Percentiles rank a stretch among this genome's conserved stretches.
These are phyloP conservation scores for Aspergillus sclerotioniger DNA, from an alignment of 495 filamentous ascomycete species.

Conservation along the genomic window DNA sequence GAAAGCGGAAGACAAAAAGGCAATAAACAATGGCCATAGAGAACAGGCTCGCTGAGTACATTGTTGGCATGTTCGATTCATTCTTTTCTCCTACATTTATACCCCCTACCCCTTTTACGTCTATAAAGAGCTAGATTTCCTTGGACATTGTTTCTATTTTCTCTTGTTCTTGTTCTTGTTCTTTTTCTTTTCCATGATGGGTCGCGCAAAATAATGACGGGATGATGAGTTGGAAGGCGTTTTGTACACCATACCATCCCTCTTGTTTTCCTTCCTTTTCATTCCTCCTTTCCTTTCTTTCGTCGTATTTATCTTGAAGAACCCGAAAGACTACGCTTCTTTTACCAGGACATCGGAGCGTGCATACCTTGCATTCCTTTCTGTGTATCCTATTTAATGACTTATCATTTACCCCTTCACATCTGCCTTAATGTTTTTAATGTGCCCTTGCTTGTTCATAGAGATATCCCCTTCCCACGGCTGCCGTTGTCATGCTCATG, in stretches of 20 bases:
- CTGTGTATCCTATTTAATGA: conserved; percentile 15
- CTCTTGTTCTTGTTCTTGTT: conserved; percentile 7
- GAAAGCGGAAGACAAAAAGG: conserved; percentile 3
- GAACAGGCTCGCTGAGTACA: neutral
- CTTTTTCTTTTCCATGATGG: conserved; percentile 4
- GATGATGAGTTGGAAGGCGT: conserved; percentile 5
- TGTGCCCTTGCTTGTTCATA: neutral
- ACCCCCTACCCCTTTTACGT: conserved; percentile 30
- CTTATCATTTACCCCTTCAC: neutral
- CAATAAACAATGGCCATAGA: neutral
- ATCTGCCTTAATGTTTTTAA: neutral
- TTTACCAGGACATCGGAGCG: neutral
- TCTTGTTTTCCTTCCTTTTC: neutral
- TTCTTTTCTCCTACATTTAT: conserved; percentile 29
- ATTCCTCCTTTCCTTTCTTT: conserved; percentile 11
- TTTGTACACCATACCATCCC: neutral
- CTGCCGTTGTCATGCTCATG: neutral
- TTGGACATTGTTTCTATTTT: conserved; percentile 19
- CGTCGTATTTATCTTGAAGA: conserved; percentile 2
- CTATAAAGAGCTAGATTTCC: conserved; percentile 25
- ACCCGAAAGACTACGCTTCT: neutral
- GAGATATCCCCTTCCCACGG: conserved; percentile 11
- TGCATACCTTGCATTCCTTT: conserved; percentile 15
- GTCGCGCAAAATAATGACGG: conserved; percentile 16
- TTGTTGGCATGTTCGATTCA: conserved; percentile 18